These are phyloP conservation scores for Helichrysum umbraculigerum DNA, from an alignment of 129 eudicot genomes.

Conservation along the genomic window DNA sequence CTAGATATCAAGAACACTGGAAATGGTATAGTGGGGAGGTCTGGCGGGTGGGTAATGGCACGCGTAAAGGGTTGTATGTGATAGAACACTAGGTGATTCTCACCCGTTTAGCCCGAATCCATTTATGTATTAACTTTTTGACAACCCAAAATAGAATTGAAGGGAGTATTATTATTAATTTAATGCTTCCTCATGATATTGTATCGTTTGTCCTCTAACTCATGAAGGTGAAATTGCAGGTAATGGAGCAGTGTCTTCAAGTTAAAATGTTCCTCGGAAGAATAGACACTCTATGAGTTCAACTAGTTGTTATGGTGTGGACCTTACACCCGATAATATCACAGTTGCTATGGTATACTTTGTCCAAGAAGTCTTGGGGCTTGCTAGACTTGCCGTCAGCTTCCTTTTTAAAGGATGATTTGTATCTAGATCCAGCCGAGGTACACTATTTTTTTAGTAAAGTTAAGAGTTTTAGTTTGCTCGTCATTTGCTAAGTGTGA, in stretches of 20 bases:
- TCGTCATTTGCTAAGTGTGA: slow-evolving; percentile 4
- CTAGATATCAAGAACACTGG: neutral
- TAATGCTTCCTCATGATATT: too few relatives aligned
- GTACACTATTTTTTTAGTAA: slow-evolving; percentile 39
- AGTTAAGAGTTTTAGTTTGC: neutral
- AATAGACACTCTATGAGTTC: slow-evolving; percentile 47
- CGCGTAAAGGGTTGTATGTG: neutral
- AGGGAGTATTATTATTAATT: too few relatives aligned
- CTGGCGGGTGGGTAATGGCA: neutral
- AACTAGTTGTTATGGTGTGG: slow-evolving; percentile 70
- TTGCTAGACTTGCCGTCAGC: slow-evolving; percentile 90
- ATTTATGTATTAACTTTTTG: neutral
- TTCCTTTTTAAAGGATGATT: slow-evolving; percentile 92
- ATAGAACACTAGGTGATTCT: neutral
- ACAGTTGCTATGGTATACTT: slow-evolving; percentile 98
- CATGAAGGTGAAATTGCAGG: slow-evolving; percentile 45
- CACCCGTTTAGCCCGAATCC: neutral
- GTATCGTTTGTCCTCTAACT: slow-evolving; percentile 5
- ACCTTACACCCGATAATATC: slow-evolving; percentile 84
- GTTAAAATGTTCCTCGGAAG: slow-evolving; percentile 42
- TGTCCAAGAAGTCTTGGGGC: slow-evolving; percentile 97
- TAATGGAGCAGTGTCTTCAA: slow-evolving; percentile 44
- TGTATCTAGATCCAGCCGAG: slow-evolving; percentile 98
- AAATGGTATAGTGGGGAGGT: neutral
- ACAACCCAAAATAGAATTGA: too few relatives aligned